Percentiles rank a stretch among this genome's conserved stretches.
Evolutionary conservation across 306 rosid species (phyloP).

Genomic region (Luffa acutangula): DNA sequence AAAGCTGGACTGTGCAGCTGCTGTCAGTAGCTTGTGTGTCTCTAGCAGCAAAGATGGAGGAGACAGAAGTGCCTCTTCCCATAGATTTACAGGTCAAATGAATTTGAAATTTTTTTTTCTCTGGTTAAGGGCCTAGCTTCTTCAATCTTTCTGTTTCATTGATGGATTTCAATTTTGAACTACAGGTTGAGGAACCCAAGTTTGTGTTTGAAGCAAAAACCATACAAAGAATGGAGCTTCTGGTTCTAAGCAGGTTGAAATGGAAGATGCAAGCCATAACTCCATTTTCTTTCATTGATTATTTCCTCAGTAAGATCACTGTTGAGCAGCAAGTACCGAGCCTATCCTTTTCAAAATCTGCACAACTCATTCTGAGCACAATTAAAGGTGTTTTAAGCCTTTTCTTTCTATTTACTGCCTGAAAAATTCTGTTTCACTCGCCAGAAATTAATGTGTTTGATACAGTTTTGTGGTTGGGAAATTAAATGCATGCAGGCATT

Average conservation of each 20-base stretch:
- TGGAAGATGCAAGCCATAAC: slow-evolving; percentile 75
- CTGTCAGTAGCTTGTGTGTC: slow-evolving; percentile 63
- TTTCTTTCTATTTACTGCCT: slow-evolving; percentile 9
- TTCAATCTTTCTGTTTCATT: background rate
- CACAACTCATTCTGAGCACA: slow-evolving; percentile 33
- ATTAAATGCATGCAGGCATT: slow-evolving; percentile 46
- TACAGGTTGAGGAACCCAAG: slow-evolving; percentile 49
- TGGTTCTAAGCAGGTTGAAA: slow-evolving; percentile 42
- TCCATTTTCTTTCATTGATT: slow-evolving; percentile 54
- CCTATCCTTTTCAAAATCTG: slow-evolving; percentile 24
- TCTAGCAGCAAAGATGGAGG: slow-evolving; percentile 69
- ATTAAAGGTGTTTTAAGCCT: slow-evolving; percentile 31
- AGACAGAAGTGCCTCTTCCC: slow-evolving; percentile 28
- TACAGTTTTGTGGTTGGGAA: slow-evolving; percentile 20
- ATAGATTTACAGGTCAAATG: slow-evolving; percentile 47
- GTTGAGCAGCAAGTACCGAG: slow-evolving; percentile 12
- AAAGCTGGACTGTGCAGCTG: slow-evolving; percentile 44
- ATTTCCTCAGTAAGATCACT: slow-evolving; percentile 42
- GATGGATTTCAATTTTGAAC: background rate
- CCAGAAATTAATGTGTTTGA: slow-evolving; percentile 30
- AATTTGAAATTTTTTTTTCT: background rate
- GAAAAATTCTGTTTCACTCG: background rate
- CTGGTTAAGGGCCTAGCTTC: background rate
- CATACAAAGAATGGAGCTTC: slow-evolving; percentile 55
- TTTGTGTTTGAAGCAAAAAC: slow-evolving; percentile 41